Evolutionary conservation across 169 alveolate genomes (phyloP).

Genomic region (Toxoplasma gondii): DNA sequence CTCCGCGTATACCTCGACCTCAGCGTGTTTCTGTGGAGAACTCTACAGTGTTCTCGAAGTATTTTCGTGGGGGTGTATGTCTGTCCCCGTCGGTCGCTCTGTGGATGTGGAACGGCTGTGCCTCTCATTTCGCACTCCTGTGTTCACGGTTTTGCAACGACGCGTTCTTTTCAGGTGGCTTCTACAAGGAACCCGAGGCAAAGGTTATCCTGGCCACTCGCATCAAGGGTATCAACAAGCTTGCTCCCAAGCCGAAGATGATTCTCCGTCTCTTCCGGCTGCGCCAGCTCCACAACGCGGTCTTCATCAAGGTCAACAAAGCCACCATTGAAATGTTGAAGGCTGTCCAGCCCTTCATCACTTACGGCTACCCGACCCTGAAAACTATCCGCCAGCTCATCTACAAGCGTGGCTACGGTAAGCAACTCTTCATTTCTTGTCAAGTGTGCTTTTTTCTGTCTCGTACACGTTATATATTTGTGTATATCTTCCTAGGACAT

Average conservation of each 20-base stretch:
- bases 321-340: constrained; percentile 98
- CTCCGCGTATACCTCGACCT: too few species aligned
- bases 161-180: constrained; percentile 69
- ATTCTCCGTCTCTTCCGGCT: constrained; percentile 96
- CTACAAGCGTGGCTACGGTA: constrained; percentile 98
- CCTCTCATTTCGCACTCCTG: too few species aligned
- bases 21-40: too few species aligned
- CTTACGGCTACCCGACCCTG: constrained; percentile 97
- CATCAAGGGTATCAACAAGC: constrained; percentile 93
- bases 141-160: too few species aligned
- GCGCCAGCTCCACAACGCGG: constrained; percentile 98
- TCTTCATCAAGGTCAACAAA: constrained; percentile 92
- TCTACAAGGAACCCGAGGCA: constrained; percentile 77
- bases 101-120: too few species aligned
- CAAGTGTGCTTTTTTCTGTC: not conserved
- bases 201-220: constrained; percentile 75
- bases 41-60: too few species aligned
- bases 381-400: constrained; percentile 94
- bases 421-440: not conserved
- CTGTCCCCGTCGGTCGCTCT: too few species aligned
- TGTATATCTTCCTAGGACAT: too few species aligned
- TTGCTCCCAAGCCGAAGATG: constrained; percentile 96
- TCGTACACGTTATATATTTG: not conserved
- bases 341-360: constrained; percentile 95
- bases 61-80: too few species aligned